These are phyloP conservation scores for Verticillium longisporum DNA, from an alignment of 2,329 filamentous ascomycete genomes.

Conservation along the genomic window DNA sequence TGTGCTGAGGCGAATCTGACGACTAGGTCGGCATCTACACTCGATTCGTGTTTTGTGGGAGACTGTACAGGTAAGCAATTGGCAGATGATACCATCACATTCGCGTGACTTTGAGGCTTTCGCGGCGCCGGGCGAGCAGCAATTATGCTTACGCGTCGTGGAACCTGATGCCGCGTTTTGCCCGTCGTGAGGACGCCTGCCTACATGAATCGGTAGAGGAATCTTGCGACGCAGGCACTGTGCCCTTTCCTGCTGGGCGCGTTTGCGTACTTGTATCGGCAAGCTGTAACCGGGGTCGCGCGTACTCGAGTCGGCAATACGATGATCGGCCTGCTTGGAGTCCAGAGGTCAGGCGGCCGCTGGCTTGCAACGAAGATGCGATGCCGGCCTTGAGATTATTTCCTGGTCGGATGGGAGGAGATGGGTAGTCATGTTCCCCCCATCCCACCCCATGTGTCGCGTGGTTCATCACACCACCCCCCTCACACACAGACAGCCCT, in stretches of 20 bases:
- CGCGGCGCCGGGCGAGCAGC: background rate
- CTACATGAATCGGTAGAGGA: background rate
- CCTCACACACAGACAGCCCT: background rate
- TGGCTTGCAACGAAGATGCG: background rate
- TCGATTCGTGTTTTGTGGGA: too few species aligned
- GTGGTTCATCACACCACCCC: background rate
- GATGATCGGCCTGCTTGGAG: background rate
- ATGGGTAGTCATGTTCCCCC: background rate
- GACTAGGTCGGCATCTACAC: too few species aligned
- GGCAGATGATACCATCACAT: background rate
- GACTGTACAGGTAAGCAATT: background rate
- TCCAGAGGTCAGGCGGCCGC: background rate
- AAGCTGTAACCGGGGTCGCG: background rate
- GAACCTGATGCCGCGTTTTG: background rate
- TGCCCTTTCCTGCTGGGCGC: background rate
- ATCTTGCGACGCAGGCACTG: background rate
- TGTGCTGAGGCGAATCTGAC: background rate
- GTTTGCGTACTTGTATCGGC: background rate
- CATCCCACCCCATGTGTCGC: background rate
- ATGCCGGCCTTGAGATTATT: background rate
- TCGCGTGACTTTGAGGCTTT: background rate
- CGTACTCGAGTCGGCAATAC: background rate
- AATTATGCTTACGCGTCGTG: background rate
- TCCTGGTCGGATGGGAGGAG: background rate
- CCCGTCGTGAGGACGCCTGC: background rate